Evolutionary conservation across 2,329 filamentous ascomycete species (phyloP).

Genomic region (Furcasterigmium furcatum): DNA sequence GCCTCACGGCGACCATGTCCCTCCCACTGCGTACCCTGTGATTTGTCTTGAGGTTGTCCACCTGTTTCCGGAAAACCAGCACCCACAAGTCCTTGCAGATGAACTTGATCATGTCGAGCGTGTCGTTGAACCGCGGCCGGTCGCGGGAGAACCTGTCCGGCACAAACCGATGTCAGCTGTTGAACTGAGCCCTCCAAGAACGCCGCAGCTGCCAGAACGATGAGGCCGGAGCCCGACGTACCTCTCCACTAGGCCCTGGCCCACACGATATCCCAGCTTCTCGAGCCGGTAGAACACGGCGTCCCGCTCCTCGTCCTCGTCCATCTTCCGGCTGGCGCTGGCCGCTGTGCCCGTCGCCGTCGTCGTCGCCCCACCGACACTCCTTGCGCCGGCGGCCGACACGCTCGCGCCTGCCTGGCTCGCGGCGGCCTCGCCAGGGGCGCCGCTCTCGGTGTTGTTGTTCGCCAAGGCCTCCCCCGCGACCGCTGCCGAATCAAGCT

Average conservation of each 20-base stretch:
- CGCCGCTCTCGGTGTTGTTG: slow-evolving; percentile 6
- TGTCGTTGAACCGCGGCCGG: slow-evolving; percentile 84
- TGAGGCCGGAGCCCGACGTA: slow-evolving; percentile 35
- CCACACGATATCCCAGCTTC: slow-evolving; percentile 83
- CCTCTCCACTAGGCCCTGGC: slow-evolving; percentile 88
- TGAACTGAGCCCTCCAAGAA: background rate
- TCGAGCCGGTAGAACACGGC: slow-evolving; percentile 84
- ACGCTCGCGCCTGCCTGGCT: slow-evolving; percentile 1
- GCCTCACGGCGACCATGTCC: background rate
- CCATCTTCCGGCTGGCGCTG: slow-evolving; percentile 35
- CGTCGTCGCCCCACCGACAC: slow-evolving; percentile 13
- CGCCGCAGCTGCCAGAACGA: slow-evolving; percentile 1
- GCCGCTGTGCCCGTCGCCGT: slow-evolving; percentile 12
- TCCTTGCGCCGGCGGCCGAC: slow-evolving; percentile 9
- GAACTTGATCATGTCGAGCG: slow-evolving; percentile 96
- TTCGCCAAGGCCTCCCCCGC: slow-evolving; percentile 4
- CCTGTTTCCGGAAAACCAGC: slow-evolving; percentile 90
- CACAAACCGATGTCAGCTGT: no score
- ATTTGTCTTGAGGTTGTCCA: slow-evolving; percentile 98
- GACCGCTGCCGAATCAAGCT: slow-evolving; percentile 47
- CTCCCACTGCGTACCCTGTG: slow-evolving; percentile 62
- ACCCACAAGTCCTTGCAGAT: slow-evolving; percentile 98
- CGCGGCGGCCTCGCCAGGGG: background rate
- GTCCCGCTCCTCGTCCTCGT: slow-evolving; percentile 81
- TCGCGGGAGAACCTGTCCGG: slow-evolving; percentile 69